These are phyloP conservation scores for Axilococcus clingmanii DNA, from an alignment of 139 green algal species.

Conservation along the genomic window DNA sequence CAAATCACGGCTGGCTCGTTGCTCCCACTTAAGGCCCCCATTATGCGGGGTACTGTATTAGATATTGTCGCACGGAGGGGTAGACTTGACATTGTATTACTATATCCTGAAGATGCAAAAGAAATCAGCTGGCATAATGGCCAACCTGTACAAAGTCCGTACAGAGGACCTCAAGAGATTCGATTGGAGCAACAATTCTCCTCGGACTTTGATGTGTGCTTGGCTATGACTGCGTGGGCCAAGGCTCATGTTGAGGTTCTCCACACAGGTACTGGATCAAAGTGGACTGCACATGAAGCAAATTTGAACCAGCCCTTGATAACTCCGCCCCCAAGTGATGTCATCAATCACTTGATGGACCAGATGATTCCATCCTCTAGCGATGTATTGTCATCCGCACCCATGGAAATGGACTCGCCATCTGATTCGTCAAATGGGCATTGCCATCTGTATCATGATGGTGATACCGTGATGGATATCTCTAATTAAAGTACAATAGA, in stretches of 20 bases:
- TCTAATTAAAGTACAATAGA: no score
- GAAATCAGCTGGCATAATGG: conserved; percentile 45
- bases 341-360: no score
- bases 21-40: conserved; percentile 39
- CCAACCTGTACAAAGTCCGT: conserved; percentile 36
- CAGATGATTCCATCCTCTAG: no score
- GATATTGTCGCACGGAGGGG: conserved; percentile 37
- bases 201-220: conserved; percentile 15
- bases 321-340: no score
- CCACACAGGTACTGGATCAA: no score
- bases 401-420: no score
- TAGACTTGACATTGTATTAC: conserved; percentile 34
- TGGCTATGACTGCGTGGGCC: conserved; percentile 43
- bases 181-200: conserved; percentile 35
- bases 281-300: no score
- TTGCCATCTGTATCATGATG: no score
- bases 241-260: conserved; percentile 48
- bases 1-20: conserved; percentile 48
- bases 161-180: conserved; percentile 28
- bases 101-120: conserved; percentile 33
- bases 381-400: no score
- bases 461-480: no score
- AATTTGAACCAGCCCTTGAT: no score
- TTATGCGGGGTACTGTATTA: conserved; percentile 52
- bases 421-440: no score